A percentile compares a stretch with the other conserved stretches of the same genome.
Conservation (phyloP, 306 rosid genomes). For the Sicyos baderoa region DNA sequence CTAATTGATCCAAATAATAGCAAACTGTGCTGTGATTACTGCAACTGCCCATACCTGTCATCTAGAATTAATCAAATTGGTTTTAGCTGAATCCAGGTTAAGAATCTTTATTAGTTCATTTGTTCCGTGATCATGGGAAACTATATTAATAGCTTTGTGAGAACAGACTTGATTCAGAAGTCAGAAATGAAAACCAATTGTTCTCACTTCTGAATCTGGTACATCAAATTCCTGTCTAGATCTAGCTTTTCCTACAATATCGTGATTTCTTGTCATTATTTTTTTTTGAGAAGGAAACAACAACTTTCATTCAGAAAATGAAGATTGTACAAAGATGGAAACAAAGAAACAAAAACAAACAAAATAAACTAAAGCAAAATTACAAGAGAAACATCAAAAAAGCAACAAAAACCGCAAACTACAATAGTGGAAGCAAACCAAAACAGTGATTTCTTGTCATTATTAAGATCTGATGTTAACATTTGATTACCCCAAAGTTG, state of each 20-base stretch:
- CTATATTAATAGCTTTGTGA: background rate
- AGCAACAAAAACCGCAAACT: too few relatives aligned
- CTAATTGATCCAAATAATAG: background rate
- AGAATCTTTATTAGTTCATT: background rate
- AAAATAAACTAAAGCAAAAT: too few relatives aligned
- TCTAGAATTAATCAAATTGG: background rate
- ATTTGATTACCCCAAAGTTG: slow-evolving; percentile 2
- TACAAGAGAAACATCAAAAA: too few relatives aligned
- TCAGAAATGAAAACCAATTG: background rate
- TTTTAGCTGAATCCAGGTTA: background rate
- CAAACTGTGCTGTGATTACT: background rate
- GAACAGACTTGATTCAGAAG: background rate
- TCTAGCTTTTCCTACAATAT: background rate
- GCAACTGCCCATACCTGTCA: background rate
- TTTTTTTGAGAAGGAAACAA: too few relatives aligned
- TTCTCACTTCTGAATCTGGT: slow-evolving; percentile 6
- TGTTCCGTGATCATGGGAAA: background rate
- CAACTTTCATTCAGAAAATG: too few relatives aligned
- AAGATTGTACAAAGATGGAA: too few relatives aligned
- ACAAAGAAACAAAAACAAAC: too few relatives aligned
- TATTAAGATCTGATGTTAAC: background rate
- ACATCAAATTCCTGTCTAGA: background rate
- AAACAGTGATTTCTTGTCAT: background rate
- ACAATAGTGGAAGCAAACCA: too few relatives aligned
- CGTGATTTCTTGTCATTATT: background rate